A percentile compares a stretch with the other conserved stretches of the same genome.
Evolutionary conservation across 2,329 filamentous ascomycete species (phyloP).

Genomic region (Penicillium concentricum): DNA sequence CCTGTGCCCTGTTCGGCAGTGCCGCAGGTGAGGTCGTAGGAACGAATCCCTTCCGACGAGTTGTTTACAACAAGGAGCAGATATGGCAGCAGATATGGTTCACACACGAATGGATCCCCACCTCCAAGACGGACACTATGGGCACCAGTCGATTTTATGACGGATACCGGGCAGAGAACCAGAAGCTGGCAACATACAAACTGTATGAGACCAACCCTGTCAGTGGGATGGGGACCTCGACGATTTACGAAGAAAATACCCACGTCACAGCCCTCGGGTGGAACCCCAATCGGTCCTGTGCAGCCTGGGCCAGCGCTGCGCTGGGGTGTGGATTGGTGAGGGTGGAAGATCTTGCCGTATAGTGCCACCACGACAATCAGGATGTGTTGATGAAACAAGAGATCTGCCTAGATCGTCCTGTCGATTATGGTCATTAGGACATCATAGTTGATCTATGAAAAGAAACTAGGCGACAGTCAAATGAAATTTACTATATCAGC

Average conservation of each 20-base stretch:
- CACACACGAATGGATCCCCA: slow-evolving; percentile 54
- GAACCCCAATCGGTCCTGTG: slow-evolving; percentile 67
- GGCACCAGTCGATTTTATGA: slow-evolving; percentile 46
- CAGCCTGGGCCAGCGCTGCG: slow-evolving; percentile 66
- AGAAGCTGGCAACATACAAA: slow-evolving; percentile 33
- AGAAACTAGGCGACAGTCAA: slow-evolving; percentile 23
- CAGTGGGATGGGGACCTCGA: slow-evolving; percentile 36
- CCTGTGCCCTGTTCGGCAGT: slow-evolving; percentile 53
- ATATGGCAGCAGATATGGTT: slow-evolving; percentile 59
- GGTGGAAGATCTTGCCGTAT: slow-evolving; percentile 62
- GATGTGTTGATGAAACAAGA: slow-evolving; percentile 7
- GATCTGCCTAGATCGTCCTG: background rate
- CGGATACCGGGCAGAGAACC: slow-evolving; percentile 43
- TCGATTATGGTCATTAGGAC: slow-evolving; percentile 1
- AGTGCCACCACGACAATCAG: slow-evolving; percentile 10
- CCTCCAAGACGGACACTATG: slow-evolving; percentile 24
- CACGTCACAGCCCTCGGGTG: slow-evolving; percentile 63
- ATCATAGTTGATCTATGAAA: slow-evolving; percentile 20
- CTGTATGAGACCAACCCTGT: slow-evolving; percentile 32
- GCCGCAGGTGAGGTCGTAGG: slow-evolving; percentile 52
- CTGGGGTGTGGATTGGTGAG: slow-evolving; percentile 67
- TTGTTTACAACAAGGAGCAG: slow-evolving; percentile 51
- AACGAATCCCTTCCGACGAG: slow-evolving; percentile 53
- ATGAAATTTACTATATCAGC: background rate
- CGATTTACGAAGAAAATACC: slow-evolving; percentile 62